Conservation (phyloP, 441 rosid species). For the Erodium chrysanthum region DNA sequence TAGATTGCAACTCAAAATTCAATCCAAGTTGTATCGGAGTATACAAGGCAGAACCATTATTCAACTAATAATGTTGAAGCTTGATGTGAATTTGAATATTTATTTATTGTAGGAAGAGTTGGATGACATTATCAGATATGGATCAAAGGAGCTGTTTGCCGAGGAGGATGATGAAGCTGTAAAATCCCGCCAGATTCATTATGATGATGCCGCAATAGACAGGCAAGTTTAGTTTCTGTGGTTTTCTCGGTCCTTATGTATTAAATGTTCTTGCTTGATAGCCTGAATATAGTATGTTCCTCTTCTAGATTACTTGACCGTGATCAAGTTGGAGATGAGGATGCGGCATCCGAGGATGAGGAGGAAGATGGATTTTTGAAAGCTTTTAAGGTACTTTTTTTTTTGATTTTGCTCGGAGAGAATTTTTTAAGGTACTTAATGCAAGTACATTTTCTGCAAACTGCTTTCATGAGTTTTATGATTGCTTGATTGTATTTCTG, state of each 20-base stretch:
- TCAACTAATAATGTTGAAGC: not conserved
- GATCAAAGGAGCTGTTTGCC: slow-evolving; percentile 94
- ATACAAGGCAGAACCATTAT: not conserved
- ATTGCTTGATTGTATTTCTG: not conserved
- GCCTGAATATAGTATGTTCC: slow-evolving; percentile 9
- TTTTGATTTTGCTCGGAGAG: no score
- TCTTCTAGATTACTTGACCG: slow-evolving; percentile 74
- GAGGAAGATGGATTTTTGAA: slow-evolving; percentile 87
- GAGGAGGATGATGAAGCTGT: slow-evolving; percentile 91
- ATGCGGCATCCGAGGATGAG: slow-evolving; percentile 68
- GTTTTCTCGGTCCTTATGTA: slow-evolving; percentile 7
- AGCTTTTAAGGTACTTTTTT: slow-evolving; percentile 70
- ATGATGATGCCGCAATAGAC: slow-evolving; percentile 92
- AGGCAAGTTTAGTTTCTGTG: slow-evolving; percentile 34
- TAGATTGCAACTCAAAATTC: not conserved
- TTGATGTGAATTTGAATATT: slow-evolving; percentile 17
- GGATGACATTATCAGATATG: slow-evolving; percentile 96
- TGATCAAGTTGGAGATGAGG: slow-evolving; percentile 68
- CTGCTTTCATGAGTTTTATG: slow-evolving; percentile 8
- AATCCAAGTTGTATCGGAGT: not conserved
- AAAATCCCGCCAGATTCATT: slow-evolving; percentile 94
- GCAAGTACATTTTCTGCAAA: slow-evolving; percentile 3
- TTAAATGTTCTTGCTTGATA: not conserved
- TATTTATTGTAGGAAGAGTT: slow-evolving; percentile 68
- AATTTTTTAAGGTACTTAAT: no score